A percentile compares a stretch with the other conserved stretches of the same genome.
Conservation (phyloP, 2,329 filamentous ascomycete genomes). For the Beauveria sp. region DNA sequence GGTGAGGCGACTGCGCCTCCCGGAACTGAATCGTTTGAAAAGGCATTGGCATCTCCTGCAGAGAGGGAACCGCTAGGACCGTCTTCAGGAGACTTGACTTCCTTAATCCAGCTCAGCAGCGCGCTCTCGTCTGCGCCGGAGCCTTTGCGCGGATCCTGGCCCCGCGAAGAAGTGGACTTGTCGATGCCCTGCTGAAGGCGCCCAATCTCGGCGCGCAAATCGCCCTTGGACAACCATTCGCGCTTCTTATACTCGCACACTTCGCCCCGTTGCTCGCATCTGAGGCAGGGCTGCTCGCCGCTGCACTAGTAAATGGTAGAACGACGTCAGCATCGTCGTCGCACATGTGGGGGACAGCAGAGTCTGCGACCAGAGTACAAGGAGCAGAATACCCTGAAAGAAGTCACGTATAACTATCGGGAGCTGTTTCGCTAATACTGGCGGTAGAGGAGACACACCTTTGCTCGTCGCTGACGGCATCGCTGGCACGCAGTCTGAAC, state of each 20-base stretch:
- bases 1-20: not conserved
- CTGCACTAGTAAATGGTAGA: not conserved
- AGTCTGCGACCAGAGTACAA: not conserved
- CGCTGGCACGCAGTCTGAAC: slow-evolving; percentile 10
- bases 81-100: not conserved
- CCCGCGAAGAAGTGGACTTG: not conserved
- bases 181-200: slow-evolving; percentile 13
- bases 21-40: not conserved
- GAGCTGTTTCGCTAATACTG: not conserved
- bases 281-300: slow-evolving; percentile 8
- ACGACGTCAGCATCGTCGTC: not conserved
- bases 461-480: slow-evolving; percentile 13
- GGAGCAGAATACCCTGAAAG: not conserved
- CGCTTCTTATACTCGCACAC: slow-evolving; percentile 9
- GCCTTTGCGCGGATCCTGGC: not conserved
- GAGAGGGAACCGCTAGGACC: not conserved
- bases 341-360: not conserved
- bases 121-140: not conserved
- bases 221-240: slow-evolving; percentile 12
- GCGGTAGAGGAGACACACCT: slow-evolving; percentile 1
- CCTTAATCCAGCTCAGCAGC: not conserved
- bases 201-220: slow-evolving; percentile 18
- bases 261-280: slow-evolving; percentile 3
- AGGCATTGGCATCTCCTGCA: not conserved
- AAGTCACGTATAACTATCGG: no score